phyloP scores from a whole-genome alignment of 2,329 filamentous ascomycete genomes.

The Coleophoma crateriformis region DNA sequence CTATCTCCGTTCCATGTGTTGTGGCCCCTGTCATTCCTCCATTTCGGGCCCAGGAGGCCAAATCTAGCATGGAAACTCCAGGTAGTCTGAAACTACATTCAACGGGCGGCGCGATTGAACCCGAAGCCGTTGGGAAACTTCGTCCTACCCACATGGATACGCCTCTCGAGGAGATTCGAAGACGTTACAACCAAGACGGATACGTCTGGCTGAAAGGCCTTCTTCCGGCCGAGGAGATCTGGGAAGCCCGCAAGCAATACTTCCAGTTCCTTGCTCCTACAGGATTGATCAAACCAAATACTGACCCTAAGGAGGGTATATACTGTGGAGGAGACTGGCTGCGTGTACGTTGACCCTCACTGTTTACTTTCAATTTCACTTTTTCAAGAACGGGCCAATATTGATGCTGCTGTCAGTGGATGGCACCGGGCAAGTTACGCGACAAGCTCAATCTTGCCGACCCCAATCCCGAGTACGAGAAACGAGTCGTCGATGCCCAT shows the following conservation, averaged over 20 bases:
- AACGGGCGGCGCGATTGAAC: neutral
- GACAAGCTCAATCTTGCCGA: neutral
- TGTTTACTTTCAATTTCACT: neutral
- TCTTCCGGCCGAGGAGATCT: slow-evolving; percentile 35
- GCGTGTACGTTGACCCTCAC: neutral
- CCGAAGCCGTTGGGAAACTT: slow-evolving; percentile 25
- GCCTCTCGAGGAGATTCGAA: slow-evolving; percentile 32
- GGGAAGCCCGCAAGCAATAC: slow-evolving; percentile 34
- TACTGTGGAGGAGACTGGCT: slow-evolving; percentile 1
- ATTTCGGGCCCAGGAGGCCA: too few relatives aligned
- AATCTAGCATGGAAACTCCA: too few relatives aligned
- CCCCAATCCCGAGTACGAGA: neutral
- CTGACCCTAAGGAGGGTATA: neutral
- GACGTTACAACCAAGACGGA: slow-evolving; percentile 31
- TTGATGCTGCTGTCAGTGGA: neutral
- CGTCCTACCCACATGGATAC: slow-evolving; percentile 25
- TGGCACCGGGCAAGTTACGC: neutral
- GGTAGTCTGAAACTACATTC: neutral
- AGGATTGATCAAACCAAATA: slow-evolving; percentile 10
- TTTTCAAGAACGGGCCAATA: neutral
- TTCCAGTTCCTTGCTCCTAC: slow-evolving; percentile 32
- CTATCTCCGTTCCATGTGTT: too few relatives aligned
- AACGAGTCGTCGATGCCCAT: neutral
- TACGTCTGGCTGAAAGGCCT: slow-evolving; percentile 37
- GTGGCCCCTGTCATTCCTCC: too few relatives aligned